Base-by-base conservation (phyloP, 371 early-diverging fungal genomes). In the Gilbertella persicaria region DNA sequence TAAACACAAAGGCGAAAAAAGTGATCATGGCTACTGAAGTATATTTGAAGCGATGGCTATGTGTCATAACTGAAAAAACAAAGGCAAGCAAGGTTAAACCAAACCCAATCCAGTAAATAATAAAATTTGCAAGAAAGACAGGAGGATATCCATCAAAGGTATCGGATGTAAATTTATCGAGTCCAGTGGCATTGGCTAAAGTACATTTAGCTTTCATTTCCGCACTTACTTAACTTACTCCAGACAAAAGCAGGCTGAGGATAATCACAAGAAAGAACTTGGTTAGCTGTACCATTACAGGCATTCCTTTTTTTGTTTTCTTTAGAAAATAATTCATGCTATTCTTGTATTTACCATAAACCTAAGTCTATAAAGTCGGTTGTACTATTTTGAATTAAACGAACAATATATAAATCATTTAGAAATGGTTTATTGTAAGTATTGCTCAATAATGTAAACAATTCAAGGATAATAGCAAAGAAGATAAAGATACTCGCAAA, bases 401-500 rank as follows among this genome's bases (percentile, higher is more conserved):
- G 55, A 19, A 69, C 64, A 60, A 73, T 62, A 41, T 64, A 73
- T 5, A 73, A 53, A 9, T 55, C 54, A 7, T 54, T 55, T 28
- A 73, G 38, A 44, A 73, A 73, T 3, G 66, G 55, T 16, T 58
- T 47, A 50, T 73, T 62, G 51, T 68, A 66, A 9, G 67, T 68
- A 44, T 64, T 73, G 39, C 73, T 69, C 26, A 73, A 29, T 35
- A 73, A 33, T 6, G 73, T 69, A 30, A 73, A 73, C 12, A 73
- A 51, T 51, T 73, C 53, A 13, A 73, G 45, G 8, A 73, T 58
- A 44, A 73, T 58, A 1, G 73, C 69, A 8, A 64, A 58, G 47
- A 73, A 69, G 2, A 66, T 66, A 48, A 61, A 64, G 35, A 73
- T 66, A 2, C 67, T 64, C 33, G 73, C 73, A n/a, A 55, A n/a